Evolutionary conservation across 2,329 filamentous ascomycete genomes (phyloP).

Genomic region (Colletotrichum lini): DNA sequence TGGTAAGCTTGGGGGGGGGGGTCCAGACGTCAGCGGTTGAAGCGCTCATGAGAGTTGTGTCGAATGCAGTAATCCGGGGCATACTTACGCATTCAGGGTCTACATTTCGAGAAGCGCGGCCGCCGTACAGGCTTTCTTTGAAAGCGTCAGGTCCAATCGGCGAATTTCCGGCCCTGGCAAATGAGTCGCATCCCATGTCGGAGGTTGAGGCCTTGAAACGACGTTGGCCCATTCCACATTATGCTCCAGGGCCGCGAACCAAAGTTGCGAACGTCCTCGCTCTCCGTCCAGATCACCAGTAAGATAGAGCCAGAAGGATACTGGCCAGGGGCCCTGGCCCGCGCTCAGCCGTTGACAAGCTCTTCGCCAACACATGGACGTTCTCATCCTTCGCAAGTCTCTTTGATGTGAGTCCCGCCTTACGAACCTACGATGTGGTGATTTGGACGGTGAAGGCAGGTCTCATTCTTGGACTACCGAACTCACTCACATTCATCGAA

Average conservation of each 20-base stretch:
- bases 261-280: constrained; percentile 24
- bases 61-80: background rate
- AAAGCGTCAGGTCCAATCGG: background rate
- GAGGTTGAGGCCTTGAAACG: constrained; percentile 31
- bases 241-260: constrained; percentile 30
- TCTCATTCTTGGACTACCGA: background rate
- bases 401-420: too few relatives aligned
- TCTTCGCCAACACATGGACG: background rate
- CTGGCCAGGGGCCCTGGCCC: constrained; percentile 32
- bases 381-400: background rate
- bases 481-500: background rate
- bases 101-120: too few relatives aligned
- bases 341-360: background rate
- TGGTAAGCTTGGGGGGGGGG: background rate
- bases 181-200: constrained; percentile 23
- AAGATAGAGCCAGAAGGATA: constrained; percentile 6
- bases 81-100: background rate
- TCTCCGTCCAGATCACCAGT: constrained; percentile 26
- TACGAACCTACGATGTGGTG: background rate
- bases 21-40: background rate
- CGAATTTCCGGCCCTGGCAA: background rate
- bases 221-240: constrained; percentile 28
- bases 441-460: background rate
- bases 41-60: background rate
- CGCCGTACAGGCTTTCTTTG: background rate